Percentiles rank a stretch among this genome's conserved stretches.
These are phyloP conservation scores for Verticillium isaacii DNA, from an alignment of 2,329 filamentous ascomycete species.

Conservation along the genomic window DNA sequence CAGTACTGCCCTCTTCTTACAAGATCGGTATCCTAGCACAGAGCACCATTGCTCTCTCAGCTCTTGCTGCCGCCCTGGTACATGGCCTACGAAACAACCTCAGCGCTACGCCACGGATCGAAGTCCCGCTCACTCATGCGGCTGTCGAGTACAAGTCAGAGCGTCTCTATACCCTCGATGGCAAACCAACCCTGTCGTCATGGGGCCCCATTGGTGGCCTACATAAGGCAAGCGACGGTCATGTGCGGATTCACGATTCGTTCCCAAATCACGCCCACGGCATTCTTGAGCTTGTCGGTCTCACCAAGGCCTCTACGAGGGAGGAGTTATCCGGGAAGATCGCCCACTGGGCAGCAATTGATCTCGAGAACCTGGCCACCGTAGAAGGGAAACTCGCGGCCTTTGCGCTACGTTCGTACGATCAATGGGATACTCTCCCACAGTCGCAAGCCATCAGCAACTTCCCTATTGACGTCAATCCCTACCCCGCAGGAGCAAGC, in stretches of 20 bases:
- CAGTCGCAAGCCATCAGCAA: conserved; percentile 38
- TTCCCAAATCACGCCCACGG: conserved; percentile 46
- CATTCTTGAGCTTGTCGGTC: conserved; percentile 36
- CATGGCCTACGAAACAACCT: conserved; percentile 26
- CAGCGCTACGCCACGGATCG: conserved; percentile 27
- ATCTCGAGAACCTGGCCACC: background rate
- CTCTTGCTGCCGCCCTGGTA: conserved; percentile 42
- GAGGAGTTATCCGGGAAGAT: conserved; percentile 32
- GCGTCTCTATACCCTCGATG: conserved; percentile 38
- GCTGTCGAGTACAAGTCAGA: conserved; percentile 50
- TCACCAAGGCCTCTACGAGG: conserved; percentile 25
- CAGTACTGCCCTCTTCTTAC: conserved; percentile 43
- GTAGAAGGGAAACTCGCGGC: conserved; percentile 34
- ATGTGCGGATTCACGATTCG: conserved; percentile 49
- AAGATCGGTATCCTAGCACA: conserved; percentile 50
- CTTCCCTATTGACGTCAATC: conserved; percentile 38
- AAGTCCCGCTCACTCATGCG: conserved; percentile 40
- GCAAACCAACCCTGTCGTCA: conserved; percentile 21
- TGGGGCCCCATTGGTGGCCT: conserved; percentile 45
- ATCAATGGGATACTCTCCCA: conserved; percentile 45
- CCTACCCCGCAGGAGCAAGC: background rate
- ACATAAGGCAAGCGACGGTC: conserved; percentile 44
- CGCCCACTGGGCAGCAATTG: conserved; percentile 17
- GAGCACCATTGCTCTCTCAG: conserved; percentile 43
- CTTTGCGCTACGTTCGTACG: conserved; percentile 42